These are phyloP conservation scores for Kalmusia sp. DNA, from an alignment of 2,329 filamentous ascomycete genomes.

Conservation along the genomic window DNA sequence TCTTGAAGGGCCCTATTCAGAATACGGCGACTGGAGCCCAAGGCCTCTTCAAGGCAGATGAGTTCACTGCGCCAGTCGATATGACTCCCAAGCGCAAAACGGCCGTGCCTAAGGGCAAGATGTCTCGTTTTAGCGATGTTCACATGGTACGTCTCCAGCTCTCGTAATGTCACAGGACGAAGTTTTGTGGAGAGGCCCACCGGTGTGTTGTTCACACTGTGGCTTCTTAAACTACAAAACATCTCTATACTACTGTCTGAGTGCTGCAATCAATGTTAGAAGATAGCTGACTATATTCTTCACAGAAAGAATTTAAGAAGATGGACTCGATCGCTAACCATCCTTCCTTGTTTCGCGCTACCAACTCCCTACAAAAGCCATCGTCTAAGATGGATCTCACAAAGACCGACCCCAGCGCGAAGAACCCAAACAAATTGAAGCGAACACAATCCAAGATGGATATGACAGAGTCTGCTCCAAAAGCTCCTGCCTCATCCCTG, in stretches of 20 bases:
- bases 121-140: conserved; percentile 79
- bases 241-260: no score
- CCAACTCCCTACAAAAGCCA: conserved; percentile 37
- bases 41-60: conserved; percentile 40
- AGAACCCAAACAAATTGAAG: conserved; percentile 56
- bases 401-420: conserved; percentile 46
- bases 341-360: conserved; percentile 75
- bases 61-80: conserved; percentile 48
- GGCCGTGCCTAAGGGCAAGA: conserved; percentile 79
- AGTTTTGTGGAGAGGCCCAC: no score
- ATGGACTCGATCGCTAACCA: conserved; percentile 96
- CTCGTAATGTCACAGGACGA: not conserved
- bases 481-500: conserved; percentile 50
- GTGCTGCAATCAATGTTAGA: not conserved
- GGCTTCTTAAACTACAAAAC: no score
- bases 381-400: conserved; percentile 69
- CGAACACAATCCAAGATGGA: conserved; percentile 66
- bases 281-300: not conserved
- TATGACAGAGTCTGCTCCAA: conserved; percentile 65
- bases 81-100: conserved; percentile 69
- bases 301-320: conserved; percentile 80
- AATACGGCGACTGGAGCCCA: conserved; percentile 58
- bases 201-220: no score
- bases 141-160: conserved; percentile 64
- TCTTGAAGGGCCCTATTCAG: conserved; percentile 72